Conservation (phyloP, 2,329 filamentous ascomycete genomes). For the Cladosporium sp. region DNA sequence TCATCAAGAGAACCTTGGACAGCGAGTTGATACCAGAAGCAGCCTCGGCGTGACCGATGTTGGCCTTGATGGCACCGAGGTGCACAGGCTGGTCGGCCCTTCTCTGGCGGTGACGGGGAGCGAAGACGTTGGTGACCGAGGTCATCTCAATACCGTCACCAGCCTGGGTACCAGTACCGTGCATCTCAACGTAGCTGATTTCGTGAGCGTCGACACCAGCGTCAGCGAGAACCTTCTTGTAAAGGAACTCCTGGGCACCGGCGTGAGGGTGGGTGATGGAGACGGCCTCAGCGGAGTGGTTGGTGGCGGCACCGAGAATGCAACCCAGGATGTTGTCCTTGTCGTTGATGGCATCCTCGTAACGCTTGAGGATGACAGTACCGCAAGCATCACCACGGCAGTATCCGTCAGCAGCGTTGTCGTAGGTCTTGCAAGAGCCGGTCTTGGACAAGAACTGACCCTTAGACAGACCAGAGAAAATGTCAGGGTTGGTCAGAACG, state of each 20-base stretch:
- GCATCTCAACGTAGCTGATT: conserved; percentile 84
- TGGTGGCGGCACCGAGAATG: conserved; percentile 73
- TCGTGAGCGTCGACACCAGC: conserved; percentile 75
- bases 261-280: conserved; percentile 84
- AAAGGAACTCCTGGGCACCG: conserved; percentile 72
- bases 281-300: conserved; percentile 70
- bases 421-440: conserved; percentile 77
- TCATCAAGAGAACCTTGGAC: conserved; percentile 57
- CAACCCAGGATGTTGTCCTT: conserved; percentile 73
- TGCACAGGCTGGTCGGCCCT: conserved; percentile 53
- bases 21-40: conserved; percentile 58
- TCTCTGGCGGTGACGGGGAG: conserved; percentile 54
- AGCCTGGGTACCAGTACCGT: conserved; percentile 84
- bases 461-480: conserved; percentile 73
- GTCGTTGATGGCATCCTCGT: conserved; percentile 75
- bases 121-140: conserved; percentile 68
- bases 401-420: conserved; percentile 79
- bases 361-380: conserved; percentile 74
- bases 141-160: conserved; percentile 82
- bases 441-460: conserved; percentile 78
- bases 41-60: conserved; percentile 58
- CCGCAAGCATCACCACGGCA: conserved; percentile 77
- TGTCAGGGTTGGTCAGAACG: conserved; percentile 78
- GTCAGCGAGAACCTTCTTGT: conserved; percentile 68
- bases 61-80: conserved; percentile 59